Evolutionary conservation across 768 basidiomycete genomes (phyloP), one percentile per base, ranked within the genome.

Genomic region (Cyathus striatus): DNA sequence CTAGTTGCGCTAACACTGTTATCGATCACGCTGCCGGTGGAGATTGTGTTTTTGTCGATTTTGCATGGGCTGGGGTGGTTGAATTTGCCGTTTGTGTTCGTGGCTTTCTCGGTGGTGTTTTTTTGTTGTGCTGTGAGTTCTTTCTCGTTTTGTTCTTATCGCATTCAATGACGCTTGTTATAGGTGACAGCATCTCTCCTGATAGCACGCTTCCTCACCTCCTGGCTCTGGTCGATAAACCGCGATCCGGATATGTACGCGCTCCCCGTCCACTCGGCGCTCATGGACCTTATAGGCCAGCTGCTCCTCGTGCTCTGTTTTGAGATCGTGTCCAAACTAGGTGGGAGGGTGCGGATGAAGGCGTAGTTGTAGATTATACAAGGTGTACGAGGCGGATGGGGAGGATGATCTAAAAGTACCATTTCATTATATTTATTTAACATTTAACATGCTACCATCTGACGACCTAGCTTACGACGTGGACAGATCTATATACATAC

Each of bases 231-330:
- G 91, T 74, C 76, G 1, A 79, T 69, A 43, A 70, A 77, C 9
- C 70, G 81, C 21, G 93, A 97, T 58, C 93, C 93, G 4, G 93
- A 97, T 59, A 83, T 87, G 64, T 94, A 95, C 58, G 91, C 91
- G 2, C 66, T 97, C n/a, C 93, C 93, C 6, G 78, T 95, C 21
- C 92, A 95, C 50, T 91, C 89, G 9, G 89, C 92, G 1, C 56
- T 90, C 33, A 84, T 93, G 73, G 90, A 94, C 59, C 77, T 95
- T 40, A 63, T 87, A 23, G 90, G 90, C 13, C 87, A 93, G 57
- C 58, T 86, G 17, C 66, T 95, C 6, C 76, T 97, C 6, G 90
- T 90, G 2, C 52, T 76, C 1, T 86, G 85, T 57, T 90, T 86
- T 51, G 75, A 81, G 58, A 63, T 89, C 22, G 83, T 83, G 3